Evolutionary conservation across 108 stramenopile species (phyloP).

Genomic region (Stephanodiscus minutulus): DNA sequence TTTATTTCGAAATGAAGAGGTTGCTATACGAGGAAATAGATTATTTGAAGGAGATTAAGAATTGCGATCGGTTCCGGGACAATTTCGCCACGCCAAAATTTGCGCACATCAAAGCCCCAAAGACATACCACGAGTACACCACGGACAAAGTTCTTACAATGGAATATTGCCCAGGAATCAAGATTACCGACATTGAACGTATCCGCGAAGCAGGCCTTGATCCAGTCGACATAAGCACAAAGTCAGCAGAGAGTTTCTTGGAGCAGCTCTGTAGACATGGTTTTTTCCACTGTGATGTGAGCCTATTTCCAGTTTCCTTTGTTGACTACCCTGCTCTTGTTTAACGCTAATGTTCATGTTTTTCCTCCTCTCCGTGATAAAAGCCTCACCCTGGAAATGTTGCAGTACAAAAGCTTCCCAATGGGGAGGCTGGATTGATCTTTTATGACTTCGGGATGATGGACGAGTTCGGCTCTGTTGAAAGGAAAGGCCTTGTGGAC

Average conservation of each 20-base stretch:
- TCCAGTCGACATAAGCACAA: constrained; percentile 82
- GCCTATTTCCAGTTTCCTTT: neutral
- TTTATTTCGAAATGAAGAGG: constrained; percentile 90
- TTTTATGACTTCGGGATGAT: constrained; percentile 99
- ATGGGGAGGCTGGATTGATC: constrained; percentile 82
- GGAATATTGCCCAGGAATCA: constrained; percentile 95
- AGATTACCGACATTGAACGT: constrained; percentile 88
- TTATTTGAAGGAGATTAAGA: constrained; percentile 87
- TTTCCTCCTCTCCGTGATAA: constrained; percentile 6
- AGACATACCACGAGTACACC: constrained; percentile 84
- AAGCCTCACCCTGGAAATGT: constrained; percentile 88
- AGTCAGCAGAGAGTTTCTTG: constrained; percentile 91
- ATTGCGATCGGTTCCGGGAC: constrained; percentile 82
- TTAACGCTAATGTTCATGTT: neutral
- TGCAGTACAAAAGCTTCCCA: constrained; percentile 78
- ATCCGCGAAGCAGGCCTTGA: constrained; percentile 69
- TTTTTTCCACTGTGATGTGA: constrained; percentile 74
- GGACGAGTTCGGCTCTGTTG: constrained; percentile 86
- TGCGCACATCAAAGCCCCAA: constrained; percentile 89
- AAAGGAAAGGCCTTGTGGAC: constrained; percentile 86
- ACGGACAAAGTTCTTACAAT: constrained; percentile 89
- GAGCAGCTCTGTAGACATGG: constrained; percentile 96
- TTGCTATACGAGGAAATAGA: constrained; percentile 98
- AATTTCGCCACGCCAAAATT: constrained; percentile 82
- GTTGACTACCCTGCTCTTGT: neutral